A percentile compares a stretch with the other conserved stretches of the same genome.
Conservation (phyloP, 208 protist genomes). For the Wallacemonas rigidus region DNA sequence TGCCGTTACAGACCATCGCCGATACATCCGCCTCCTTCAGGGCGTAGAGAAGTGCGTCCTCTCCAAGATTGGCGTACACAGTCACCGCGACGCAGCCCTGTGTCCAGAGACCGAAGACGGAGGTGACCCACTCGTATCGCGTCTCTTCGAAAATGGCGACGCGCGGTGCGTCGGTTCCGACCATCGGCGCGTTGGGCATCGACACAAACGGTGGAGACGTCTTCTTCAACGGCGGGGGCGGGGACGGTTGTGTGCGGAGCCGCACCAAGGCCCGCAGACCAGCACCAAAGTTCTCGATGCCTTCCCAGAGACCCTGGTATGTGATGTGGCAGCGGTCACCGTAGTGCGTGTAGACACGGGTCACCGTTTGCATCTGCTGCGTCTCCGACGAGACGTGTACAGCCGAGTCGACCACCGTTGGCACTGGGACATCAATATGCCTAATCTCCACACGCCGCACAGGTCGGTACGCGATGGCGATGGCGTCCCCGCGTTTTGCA, state of each 20-base stretch:
- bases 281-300: slow-evolving; percentile 30
- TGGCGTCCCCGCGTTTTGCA: neutral
- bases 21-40: slow-evolving; percentile 28
- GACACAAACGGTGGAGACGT: neutral
- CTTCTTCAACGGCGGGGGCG: neutral
- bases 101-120: slow-evolving; percentile 48
- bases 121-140: slow-evolving; percentile 52
- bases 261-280: slow-evolving; percentile 20
- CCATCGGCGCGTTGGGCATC: slow-evolving; percentile 1
- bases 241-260: neutral
- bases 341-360: slow-evolving; percentile 21
- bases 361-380: neutral
- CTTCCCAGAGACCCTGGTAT: slow-evolving; percentile 29
- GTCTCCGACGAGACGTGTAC: neutral
- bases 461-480: slow-evolving; percentile 17
- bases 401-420: neutral
- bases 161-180: neutral
- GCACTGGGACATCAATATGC: neutral
- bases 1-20: slow-evolving; percentile 41
- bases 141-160: slow-evolving; percentile 53
- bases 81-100: slow-evolving; percentile 39
- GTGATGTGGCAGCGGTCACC: slow-evolving; percentile 23
- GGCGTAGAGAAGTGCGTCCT: slow-evolving; percentile 45
- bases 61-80: slow-evolving; percentile 58
- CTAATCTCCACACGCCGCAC: neutral